phyloP scores from a whole-genome alignment of 2,329 filamentous ascomycete species.

The Microsporum canis region DNA sequence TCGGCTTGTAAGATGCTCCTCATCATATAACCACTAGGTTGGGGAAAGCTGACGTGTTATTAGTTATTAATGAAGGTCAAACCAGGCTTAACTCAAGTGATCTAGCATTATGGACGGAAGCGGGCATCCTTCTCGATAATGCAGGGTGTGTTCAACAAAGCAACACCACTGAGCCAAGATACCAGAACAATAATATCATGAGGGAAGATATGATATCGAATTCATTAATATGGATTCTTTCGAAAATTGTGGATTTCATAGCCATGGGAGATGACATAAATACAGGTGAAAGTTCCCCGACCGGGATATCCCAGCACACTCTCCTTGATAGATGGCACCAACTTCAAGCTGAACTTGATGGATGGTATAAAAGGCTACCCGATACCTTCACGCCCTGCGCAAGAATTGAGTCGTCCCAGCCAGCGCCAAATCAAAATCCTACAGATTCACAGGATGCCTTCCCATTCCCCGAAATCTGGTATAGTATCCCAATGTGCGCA shows the following conservation, averaged over 20 bases:
- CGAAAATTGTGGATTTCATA: constrained; percentile 56
- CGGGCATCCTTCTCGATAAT: constrained; percentile 48
- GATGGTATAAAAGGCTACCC: constrained; percentile 49
- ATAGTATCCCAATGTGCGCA: constrained; percentile 53
- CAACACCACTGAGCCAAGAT: constrained; percentile 26
- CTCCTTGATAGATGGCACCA: constrained; percentile 40
- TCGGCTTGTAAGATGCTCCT: constrained; percentile 42
- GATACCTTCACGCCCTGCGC: constrained; percentile 49
- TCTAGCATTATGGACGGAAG: constrained; percentile 52
- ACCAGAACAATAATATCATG: constrained; percentile 37
- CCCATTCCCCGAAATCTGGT: constrained; percentile 50
- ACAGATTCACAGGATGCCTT: constrained; percentile 24
- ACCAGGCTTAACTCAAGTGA: constrained; percentile 53
- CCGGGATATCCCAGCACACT: constrained; percentile 29
- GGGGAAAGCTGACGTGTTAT: not conserved
- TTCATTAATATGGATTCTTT: constrained; percentile 53
- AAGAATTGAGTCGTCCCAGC: constrained; percentile 30
- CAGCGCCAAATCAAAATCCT: constrained; percentile 17
- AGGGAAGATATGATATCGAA: constrained; percentile 55
- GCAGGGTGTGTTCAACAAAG: constrained; percentile 40
- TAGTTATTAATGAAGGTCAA: constrained; percentile 46
- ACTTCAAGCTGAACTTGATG: constrained; percentile 46
- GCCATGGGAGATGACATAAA: constrained; percentile 44
- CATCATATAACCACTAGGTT: not conserved
- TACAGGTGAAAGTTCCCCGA: constrained; percentile 20